Evolutionary conservation across 495 filamentous ascomycete species (phyloP), one percentile per base, ranked within the genome.

Genomic region (Aspergillus conjunctus): DNA sequence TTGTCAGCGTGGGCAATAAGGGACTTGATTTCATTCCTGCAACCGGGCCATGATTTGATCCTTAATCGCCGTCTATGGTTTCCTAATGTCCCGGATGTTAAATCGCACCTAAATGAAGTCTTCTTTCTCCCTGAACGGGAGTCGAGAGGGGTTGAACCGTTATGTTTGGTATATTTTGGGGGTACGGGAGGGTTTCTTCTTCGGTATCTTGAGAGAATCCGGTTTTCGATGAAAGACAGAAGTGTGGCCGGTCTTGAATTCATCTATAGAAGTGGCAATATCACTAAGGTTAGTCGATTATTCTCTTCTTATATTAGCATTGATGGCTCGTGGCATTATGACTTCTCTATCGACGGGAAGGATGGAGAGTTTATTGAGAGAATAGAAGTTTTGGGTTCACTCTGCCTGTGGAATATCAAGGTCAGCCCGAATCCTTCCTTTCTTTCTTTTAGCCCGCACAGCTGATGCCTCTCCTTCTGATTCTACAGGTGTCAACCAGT

Each of bases 301-400:
- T 41, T 41, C 15, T 41, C 37, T 14, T n/a, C 11, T 4, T 41
- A 41, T 0, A 41, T 11, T n/a, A 11, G 6, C 9, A 3, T 41
- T 11, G 37, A 41, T 26, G 37, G 11, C 15, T 14, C 37, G 11
- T 41, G 37, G 15, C 11, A 41, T 41, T 11, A 3, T 41, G 11
- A 14, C 37, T 41, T 41, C 37, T 4, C 11, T 41, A 55, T 55
- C 20, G 18, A 55, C 22, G 34, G 34, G 12, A n/a, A 7, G 17
- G 3, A n/a, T 22, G 37, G 17, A 26, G 37, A 55, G 21, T 44
- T 41, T 26, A 55, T 54, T 32, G n/a, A 39, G 7, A 30, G 21
- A 41, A 44, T 26, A 26, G 52, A 44, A 7, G 52, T 54, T 55
- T 41, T 41, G 11, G 37, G 37, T 11, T n/a, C 11, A n/a, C 11